Conservation (phyloP, 306 rosid species). For the Castanea mollissima region DNA sequence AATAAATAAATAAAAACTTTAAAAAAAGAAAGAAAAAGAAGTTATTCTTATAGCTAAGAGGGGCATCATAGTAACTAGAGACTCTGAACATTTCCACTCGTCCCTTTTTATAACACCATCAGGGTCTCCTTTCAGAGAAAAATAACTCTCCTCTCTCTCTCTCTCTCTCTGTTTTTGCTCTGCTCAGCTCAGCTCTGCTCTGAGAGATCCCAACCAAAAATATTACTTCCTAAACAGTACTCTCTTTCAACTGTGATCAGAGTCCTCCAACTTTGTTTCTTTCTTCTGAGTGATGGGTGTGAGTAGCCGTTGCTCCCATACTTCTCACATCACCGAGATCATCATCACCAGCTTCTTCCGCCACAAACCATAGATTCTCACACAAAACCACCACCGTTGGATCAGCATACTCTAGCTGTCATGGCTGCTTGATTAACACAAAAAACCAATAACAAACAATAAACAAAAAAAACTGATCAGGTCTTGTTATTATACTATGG, state of each 20-base stretch:
- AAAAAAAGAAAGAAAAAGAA: background rate
- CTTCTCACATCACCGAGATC: constrained; percentile 90
- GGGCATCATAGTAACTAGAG: constrained; percentile 25
- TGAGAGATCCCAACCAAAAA: background rate
- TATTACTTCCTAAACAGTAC: background rate
- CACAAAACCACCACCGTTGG: background rate
- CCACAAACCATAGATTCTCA: constrained; percentile 56
- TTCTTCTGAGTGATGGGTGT: constrained; percentile 85
- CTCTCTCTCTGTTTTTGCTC: background rate
- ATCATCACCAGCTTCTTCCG: constrained; percentile 95
- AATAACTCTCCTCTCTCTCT: background rate
- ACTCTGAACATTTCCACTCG: background rate
- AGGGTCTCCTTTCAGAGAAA: background rate
- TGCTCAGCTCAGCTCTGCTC: background rate
- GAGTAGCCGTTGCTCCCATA: constrained; percentile 85
- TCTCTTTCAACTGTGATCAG: background rate
- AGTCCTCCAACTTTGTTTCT: background rate
- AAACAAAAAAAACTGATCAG: background rate
- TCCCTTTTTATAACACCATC: constrained; percentile 15
- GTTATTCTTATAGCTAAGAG: background rate
- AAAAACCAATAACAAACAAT: background rate
- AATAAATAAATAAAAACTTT: background rate
- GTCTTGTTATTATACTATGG: constrained; percentile 32
- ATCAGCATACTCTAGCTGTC: background rate
- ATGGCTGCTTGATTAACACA: constrained; percentile 20